Percentiles rank a stretch among this genome's conserved stretches.
These are phyloP conservation scores for Wickerhamomyces alni DNA, from an alignment of 805 yeast genomes.

Conservation along the genomic window DNA sequence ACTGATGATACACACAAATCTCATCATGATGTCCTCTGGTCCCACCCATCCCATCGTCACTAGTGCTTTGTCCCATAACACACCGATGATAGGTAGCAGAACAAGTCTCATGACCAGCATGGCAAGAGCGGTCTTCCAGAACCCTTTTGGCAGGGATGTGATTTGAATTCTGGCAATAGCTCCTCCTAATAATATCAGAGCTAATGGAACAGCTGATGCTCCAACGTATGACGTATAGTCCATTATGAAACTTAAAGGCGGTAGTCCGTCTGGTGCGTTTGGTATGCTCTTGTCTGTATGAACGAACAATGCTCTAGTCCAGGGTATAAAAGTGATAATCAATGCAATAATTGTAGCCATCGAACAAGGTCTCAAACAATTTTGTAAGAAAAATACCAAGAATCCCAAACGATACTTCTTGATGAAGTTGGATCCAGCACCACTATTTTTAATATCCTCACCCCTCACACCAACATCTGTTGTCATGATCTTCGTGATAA, in stretches of 20 bases:
- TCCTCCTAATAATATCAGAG: slow-evolving; percentile 74
- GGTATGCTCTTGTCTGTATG: slow-evolving; percentile 42
- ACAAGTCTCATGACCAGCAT: slow-evolving; percentile 54
- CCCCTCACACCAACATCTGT: slow-evolving; percentile 13
- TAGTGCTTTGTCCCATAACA: slow-evolving; percentile 56
- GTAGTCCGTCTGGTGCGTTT: slow-evolving; percentile 75
- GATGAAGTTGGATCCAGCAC: slow-evolving; percentile 5
- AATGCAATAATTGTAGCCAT: slow-evolving; percentile 61
- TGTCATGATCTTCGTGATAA: slow-evolving; percentile 10
- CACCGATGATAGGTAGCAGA: slow-evolving; percentile 71
- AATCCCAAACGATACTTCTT: slow-evolving; percentile 23
- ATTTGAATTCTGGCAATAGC: slow-evolving; percentile 62
- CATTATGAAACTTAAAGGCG: slow-evolving; percentile 78
- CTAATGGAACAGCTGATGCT: slow-evolving; percentile 81
- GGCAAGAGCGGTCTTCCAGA: slow-evolving; percentile 54
- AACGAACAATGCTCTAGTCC: slow-evolving; percentile 66
- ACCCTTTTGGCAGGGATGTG: slow-evolving; percentile 50
- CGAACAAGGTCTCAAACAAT: slow-evolving; percentile 65
- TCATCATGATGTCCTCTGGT: slow-evolving; percentile 37
- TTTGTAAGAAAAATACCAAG: slow-evolving; percentile 32
- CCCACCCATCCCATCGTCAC: slow-evolving; percentile 58
- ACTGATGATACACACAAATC: slow-evolving; percentile 66
- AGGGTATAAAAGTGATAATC: slow-evolving; percentile 72
- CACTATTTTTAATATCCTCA: slow-evolving; percentile 10
- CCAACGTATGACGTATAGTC: slow-evolving; percentile 79